These are phyloP conservation scores for Ramaria sp. DNA, from an alignment of 768 basidiomycete genomes.

Conservation along the genomic window DNA sequence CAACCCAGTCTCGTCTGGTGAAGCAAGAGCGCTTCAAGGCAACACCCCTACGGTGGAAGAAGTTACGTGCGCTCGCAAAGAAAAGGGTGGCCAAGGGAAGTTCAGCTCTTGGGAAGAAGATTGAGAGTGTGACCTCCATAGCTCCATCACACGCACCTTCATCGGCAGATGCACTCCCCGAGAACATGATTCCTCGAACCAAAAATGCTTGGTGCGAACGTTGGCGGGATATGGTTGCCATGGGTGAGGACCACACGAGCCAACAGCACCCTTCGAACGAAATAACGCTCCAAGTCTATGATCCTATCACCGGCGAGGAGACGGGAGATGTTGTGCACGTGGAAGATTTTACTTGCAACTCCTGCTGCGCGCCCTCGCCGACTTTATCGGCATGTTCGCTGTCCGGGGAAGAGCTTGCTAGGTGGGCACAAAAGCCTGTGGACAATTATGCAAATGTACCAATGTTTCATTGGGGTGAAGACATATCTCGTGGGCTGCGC, in stretches of 20 bases:
- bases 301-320: background rate
- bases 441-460: no score
- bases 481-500: no score
- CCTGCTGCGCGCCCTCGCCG: background rate
- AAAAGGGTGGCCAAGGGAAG: background rate
- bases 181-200: background rate
- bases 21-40: background rate
- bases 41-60: background rate
- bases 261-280: background rate
- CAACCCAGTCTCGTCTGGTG: background rate
- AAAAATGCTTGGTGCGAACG: background rate
- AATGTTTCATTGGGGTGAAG: no score
- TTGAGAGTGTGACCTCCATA: background rate
- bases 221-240: background rate
- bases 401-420: background rate
- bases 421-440: background rate
- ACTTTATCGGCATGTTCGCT: background rate
- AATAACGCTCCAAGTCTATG: background rate
- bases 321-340: background rate
- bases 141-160: background rate
- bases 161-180: background rate
- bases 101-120: background rate
- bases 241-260: background rate
- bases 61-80: background rate
- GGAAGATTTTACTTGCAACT: background rate